These are phyloP conservation scores for Leccinum fallax DNA, from an alignment of 1,284 basidiomycete genomes.

Conservation along the genomic window DNA sequence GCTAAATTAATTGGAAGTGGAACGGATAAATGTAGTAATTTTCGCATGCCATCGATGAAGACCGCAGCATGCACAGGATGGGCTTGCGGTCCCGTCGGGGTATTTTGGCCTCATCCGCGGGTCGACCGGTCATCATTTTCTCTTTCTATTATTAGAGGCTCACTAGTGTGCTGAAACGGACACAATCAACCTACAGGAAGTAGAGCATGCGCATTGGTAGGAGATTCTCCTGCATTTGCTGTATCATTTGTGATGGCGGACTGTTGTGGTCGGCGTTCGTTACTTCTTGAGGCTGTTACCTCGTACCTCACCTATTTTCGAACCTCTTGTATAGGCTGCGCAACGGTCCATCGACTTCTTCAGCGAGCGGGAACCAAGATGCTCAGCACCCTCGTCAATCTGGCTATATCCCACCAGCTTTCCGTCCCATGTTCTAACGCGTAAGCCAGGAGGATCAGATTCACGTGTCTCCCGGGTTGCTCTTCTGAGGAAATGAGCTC, in stretches of 20 bases:
- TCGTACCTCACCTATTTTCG: neutral
- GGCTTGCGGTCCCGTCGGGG: neutral
- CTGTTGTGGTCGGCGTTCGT: neutral
- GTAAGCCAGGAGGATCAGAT: too few relatives aligned
- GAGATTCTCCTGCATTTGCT: neutral
- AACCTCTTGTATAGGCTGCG: neutral
- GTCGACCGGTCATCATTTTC: neutral
- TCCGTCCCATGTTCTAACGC: too few relatives aligned
- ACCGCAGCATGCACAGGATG: too few relatives aligned
- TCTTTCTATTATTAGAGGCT: neutral
- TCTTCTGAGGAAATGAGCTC: neutral
- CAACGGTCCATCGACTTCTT: neutral
- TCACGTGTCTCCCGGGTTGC: too few relatives aligned
- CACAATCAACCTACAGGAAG: neutral
- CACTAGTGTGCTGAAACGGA: neutral
- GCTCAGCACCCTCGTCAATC: neutral
- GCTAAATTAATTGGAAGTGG: too few relatives aligned
- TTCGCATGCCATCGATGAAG: too few relatives aligned
- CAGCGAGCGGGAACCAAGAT: neutral
- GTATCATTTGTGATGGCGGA: neutral
- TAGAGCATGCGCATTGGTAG: neutral
- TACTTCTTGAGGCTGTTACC: neutral
- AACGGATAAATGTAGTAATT: too few relatives aligned
- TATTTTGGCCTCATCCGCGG: neutral
- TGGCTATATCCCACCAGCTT: neutral